These are phyloP conservation scores for Curvularia eragrostidis DNA, from an alignment of 2,329 filamentous ascomycete genomes.

Conservation along the genomic window DNA sequence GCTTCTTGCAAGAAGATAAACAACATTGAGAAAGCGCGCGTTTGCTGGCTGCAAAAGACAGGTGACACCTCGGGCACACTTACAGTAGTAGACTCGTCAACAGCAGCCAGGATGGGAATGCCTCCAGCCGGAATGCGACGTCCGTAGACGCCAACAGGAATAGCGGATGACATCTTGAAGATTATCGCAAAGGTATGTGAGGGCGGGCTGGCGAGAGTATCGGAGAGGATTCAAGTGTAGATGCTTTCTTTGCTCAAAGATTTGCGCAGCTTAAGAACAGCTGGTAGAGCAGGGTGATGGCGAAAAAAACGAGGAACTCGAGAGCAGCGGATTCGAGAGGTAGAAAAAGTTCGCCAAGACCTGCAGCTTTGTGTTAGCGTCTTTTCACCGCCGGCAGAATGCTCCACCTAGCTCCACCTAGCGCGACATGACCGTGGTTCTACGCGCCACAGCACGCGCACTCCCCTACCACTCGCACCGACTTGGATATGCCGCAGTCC, in stretches of 20 bases:
- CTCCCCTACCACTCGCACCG: conserved; percentile 8
- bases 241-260: conserved; percentile 13
- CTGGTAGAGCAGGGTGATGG: conserved; percentile 23
- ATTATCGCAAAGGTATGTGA: conserved; percentile 14
- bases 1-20: neutral
- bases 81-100: conserved; percentile 82
- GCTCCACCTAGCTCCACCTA: conserved; percentile 20
- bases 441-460: conserved; percentile 23
- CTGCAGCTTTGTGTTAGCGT: conserved; percentile 27
- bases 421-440: conserved; percentile 19
- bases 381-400: conserved; percentile 36
- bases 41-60: neutral
- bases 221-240: neutral
- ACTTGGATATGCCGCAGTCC: conserved; percentile 10
- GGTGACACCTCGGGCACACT: conserved; percentile 50
- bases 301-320: conserved; percentile 20
- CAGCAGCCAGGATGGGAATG: conserved; percentile 76
- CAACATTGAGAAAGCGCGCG: neutral
- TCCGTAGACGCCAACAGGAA: conserved; percentile 83
- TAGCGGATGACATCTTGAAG: conserved; percentile 45
- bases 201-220: conserved; percentile 7
- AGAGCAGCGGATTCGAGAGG: conserved; percentile 19
- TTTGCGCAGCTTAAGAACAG: conserved; percentile 30
- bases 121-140: conserved; percentile 88
- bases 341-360: conserved; percentile 41